phyloP scores from a whole-genome alignment of 768 basidiomycete species.

The Floccularia luteovirens region DNA sequence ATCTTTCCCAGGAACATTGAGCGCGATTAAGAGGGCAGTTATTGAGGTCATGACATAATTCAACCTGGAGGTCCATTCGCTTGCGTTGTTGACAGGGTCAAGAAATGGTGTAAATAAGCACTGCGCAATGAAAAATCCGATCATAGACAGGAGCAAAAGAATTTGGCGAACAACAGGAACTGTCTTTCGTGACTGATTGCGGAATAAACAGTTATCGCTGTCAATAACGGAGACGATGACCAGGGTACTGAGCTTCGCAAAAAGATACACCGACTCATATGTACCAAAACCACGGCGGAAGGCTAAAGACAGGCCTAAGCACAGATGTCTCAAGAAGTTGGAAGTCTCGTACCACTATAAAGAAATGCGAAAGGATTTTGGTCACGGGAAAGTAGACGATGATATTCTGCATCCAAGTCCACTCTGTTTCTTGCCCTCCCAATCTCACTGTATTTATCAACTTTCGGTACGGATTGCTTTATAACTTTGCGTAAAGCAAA shows the following conservation, averaged over 20 bases:
- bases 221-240: conserved; percentile 60
- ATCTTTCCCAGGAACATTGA: conserved; percentile 45
- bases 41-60: conserved; percentile 63
- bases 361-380: conserved; percentile 63
- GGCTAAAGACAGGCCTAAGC: conserved; percentile 25
- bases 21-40: conserved; percentile 55
- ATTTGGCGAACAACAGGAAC: conserved; percentile 55
- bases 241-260: conserved; percentile 63
- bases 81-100: conserved; percentile 67
- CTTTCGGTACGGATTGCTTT: conserved; percentile 47
- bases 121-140: conserved; percentile 55
- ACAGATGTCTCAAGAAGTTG: not conserved
- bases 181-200: conserved; percentile 37
- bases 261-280: conserved; percentile 57
- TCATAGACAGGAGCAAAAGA: conserved; percentile 46
- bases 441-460: conserved; percentile 66
- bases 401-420: conserved; percentile 67
- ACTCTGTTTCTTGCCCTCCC: conserved; percentile 46
- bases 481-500: conserved; percentile 53
- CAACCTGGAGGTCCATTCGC: conserved; percentile 65
- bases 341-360: conserved; percentile 44
- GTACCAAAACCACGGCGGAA: conserved; percentile 66
- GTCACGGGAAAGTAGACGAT: conserved; percentile 55
- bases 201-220: conserved; percentile 69
- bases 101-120: conserved; percentile 56